Base-by-base conservation (phyloP, 352 stramenopile species). In the Pythium apleroticum region DNA sequence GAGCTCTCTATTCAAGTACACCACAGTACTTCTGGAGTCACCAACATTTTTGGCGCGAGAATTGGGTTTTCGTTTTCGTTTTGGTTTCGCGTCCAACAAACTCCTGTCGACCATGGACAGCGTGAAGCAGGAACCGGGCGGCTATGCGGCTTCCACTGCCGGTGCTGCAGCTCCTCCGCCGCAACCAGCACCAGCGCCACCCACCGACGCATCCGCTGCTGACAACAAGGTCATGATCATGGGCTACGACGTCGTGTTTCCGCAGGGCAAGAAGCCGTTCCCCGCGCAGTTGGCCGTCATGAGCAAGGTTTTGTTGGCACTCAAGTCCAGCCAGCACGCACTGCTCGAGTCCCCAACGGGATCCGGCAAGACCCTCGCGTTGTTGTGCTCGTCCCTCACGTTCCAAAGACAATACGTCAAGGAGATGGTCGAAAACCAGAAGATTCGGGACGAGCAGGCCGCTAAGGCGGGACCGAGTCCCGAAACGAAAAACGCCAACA, bases 221-320 rank as follows among this genome's bases (percentile, higher is more conserved):
- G 55, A 63, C 15, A 73, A 73, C 55, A 68, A 58, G 22, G 54
- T 73, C 10, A 81, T 94, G 78, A 89, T 96, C 69, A 94, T 93
- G 84, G 88, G 88, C 57, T 93, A 93, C 78, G 76, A 69, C 56
- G 83, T 96, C 11, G 80, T 73, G 37, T 96, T 96, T 63, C 84
- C 88, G 0, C 66, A 71, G 14, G 86, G 84, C 60, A 96, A 95
- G 74, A 75, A 74, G 61, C 88, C 88, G 56, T 96, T 96, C 63
- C 86, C 88, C 3, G 84, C 88, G 43, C 88, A 96, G 62, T 66
- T 96, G 28, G 86, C 84, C 1, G 86, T 96, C 37, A 96, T 96
- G 88, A 93, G 78, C 72, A 93, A 93, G 50, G 85, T 93, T 57
- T 61, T 96, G 37, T 63, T 82, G 35, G 87, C 88, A 48, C 75